phyloP scores from a whole-genome alignment of 768 basidiomycete species.

The Xerocomellus intermedius region DNA sequence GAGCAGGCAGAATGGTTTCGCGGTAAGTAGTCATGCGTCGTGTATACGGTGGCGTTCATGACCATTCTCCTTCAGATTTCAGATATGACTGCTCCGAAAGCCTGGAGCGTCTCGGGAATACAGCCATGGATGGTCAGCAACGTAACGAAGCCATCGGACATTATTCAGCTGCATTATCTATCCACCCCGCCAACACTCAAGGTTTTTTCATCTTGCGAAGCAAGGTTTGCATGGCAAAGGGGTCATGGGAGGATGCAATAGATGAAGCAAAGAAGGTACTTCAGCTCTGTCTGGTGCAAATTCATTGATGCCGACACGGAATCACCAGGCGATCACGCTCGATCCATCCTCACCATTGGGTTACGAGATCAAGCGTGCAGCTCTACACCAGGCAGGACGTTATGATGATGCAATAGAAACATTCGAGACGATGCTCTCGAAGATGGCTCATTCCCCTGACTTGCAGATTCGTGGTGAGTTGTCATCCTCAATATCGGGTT shows the following conservation, averaged over 20 bases:
- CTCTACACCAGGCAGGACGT: neutral
- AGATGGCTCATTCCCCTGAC: neutral
- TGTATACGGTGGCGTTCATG: neutral
- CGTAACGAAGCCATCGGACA: neutral
- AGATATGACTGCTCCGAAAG: neutral
- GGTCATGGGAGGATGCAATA: neutral
- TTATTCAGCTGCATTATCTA: neutral
- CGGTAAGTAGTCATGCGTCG: neutral
- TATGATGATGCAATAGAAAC: neutral
- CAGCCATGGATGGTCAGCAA: neutral
- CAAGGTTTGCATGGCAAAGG: neutral
- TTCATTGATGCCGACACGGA: neutral
- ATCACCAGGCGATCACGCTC: neutral
- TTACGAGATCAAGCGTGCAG: neutral
- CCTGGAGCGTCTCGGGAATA: neutral
- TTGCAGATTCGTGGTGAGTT: neutral
- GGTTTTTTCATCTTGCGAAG: neutral
- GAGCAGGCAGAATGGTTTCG: neutral
- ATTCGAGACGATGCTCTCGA: neutral
- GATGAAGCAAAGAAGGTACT: neutral
- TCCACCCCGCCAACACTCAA: neutral
- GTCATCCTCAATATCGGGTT: too few species aligned
- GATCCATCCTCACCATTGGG: constrained; percentile 1
- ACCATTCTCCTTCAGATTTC: neutral
- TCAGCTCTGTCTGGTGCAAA: too few species aligned